Percentiles rank a stretch among this genome's conserved stretches.
Conservation (phyloP, 495 filamentous ascomycete species). For the Lophiostoma macrostomum region DNA sequence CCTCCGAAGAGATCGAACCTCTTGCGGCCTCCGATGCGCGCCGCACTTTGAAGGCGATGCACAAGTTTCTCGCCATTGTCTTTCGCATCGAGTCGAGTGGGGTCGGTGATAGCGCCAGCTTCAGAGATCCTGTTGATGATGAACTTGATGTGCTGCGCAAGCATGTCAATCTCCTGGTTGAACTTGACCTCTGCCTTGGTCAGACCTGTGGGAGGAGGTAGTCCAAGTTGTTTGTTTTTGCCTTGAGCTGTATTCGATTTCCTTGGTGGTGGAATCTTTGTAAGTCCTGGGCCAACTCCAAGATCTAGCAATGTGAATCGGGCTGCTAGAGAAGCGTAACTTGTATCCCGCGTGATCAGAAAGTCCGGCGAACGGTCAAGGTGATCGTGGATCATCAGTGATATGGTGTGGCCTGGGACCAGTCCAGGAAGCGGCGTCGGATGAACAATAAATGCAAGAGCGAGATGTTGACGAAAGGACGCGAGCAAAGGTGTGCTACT, state of each 20-base stretch:
- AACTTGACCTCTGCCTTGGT: slow-evolving; percentile 53
- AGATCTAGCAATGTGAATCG: slow-evolving; percentile 66
- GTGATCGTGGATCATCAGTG: slow-evolving; percentile 12
- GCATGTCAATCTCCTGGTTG: slow-evolving; percentile 64
- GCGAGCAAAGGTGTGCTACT: slow-evolving; percentile 50
- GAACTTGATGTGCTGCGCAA: slow-evolving; percentile 60
- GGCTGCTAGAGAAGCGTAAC: slow-evolving; percentile 65
- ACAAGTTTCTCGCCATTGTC: slow-evolving; percentile 66
- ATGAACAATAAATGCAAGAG: slow-evolving; percentile 63
- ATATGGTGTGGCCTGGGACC: slow-evolving; percentile 45
- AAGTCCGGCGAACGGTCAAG: slow-evolving; percentile 41
- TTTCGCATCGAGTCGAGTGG: slow-evolving; percentile 71
- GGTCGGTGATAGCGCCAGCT: slow-evolving; percentile 61
- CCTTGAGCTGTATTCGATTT: slow-evolving; percentile 11
- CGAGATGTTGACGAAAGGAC: slow-evolving; percentile 67
- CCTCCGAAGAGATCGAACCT: slow-evolving; percentile 57
- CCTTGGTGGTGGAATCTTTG: slow-evolving; percentile 4
- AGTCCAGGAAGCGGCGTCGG: slow-evolving; percentile 40
- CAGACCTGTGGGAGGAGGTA: slow-evolving; percentile 14
- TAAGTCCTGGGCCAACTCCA: slow-evolving; percentile 63
- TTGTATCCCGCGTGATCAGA: slow-evolving; percentile 51
- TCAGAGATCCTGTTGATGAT: slow-evolving; percentile 72
- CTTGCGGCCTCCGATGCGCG: slow-evolving; percentile 62
- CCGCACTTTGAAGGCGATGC: slow-evolving; percentile 65
- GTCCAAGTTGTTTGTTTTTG: too few relatives aligned